A percentile compares a stretch with the other conserved stretches of the same genome.
Evolutionary conservation across 2,329 filamentous ascomycete genomes (phyloP).

Genomic region (Colletotrichum zoysiae): DNA sequence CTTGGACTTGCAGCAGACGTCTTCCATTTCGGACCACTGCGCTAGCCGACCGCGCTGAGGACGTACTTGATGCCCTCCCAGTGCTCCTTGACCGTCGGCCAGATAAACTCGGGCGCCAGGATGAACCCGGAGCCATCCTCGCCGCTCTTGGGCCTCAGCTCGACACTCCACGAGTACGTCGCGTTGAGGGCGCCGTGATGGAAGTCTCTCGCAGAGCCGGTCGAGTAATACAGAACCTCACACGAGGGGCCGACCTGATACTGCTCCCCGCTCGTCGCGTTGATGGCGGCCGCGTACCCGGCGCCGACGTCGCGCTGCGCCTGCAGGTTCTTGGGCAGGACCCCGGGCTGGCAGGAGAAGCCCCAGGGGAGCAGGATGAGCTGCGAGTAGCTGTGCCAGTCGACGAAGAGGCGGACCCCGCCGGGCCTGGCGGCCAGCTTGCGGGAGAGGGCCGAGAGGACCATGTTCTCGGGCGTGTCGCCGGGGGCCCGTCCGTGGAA

Average conservation of each 20-base stretch:
- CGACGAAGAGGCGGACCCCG: conserved; percentile 68
- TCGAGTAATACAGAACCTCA: conserved; percentile 44
- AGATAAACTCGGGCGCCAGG: conserved; percentile 43
- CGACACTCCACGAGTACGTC: conserved; percentile 45
- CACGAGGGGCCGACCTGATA: conserved; percentile 44
- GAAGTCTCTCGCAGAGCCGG: conserved; percentile 43
- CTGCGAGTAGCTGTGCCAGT: conserved; percentile 71
- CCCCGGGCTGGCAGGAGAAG: conserved; percentile 59
- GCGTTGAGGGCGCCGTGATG: conserved; percentile 44
- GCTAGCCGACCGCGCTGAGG: conserved; percentile 15
- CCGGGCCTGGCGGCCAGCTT: conserved; percentile 54
- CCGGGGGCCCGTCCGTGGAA: conserved; percentile 57
- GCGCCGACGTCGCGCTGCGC: conserved; percentile 45
- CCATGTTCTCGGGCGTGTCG: conserved; percentile 62
- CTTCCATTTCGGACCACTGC: not conserved
- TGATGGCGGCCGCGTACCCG: conserved; percentile 59
- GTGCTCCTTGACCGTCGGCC: conserved; percentile 44
- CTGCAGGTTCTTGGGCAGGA: conserved; percentile 44
- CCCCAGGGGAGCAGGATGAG: conserved; percentile 68
- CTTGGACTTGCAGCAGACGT: not conserved
- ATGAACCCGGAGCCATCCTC: conserved; percentile 40
- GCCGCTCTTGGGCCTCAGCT: conserved; percentile 41
- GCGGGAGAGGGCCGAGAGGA: conserved; percentile 60
- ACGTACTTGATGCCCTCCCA: conserved; percentile 43
- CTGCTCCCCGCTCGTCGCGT: conserved; percentile 37